These are phyloP conservation scores for Agaricus bisporus DNA, from an alignment of 768 basidiomycete genomes.

Conservation along the genomic window DNA sequence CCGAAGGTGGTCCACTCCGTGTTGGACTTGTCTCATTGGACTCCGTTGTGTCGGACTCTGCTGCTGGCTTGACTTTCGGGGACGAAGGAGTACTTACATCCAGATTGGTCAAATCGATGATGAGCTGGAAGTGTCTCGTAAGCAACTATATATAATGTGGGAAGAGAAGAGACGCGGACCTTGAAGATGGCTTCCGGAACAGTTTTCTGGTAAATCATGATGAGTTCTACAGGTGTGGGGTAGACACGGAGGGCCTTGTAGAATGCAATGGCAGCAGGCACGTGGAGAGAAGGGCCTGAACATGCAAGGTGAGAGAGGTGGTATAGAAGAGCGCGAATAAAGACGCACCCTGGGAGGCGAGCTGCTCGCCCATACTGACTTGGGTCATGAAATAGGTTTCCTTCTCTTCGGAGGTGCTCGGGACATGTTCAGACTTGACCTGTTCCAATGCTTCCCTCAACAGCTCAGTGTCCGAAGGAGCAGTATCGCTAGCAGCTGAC, in stretches of 20 bases:
- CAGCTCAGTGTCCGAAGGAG: slow-evolving; percentile 35
- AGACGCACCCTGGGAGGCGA: slow-evolving; percentile 66
- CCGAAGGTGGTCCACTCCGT: slow-evolving; percentile 66
- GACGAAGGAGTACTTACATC: slow-evolving; percentile 74
- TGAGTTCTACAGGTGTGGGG: slow-evolving; percentile 89
- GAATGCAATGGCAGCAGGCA: slow-evolving; percentile 84
- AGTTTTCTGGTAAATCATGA: slow-evolving; percentile 92
- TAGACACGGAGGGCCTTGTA: slow-evolving; percentile 93
- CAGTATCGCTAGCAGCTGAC: slow-evolving; percentile 26
- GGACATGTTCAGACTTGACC: slow-evolving; percentile 64
- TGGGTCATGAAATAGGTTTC: slow-evolving; percentile 92
- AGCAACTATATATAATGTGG: not conserved
- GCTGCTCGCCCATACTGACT: slow-evolving; percentile 81
- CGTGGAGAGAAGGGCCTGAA: slow-evolving; percentile 69
- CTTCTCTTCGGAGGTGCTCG: slow-evolving; percentile 64
- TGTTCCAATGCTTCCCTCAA: slow-evolving; percentile 59
- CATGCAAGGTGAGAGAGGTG: not conserved
- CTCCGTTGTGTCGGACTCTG: slow-evolving; percentile 15
- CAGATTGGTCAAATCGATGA: slow-evolving; percentile 82
- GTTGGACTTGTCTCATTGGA: slow-evolving; percentile 51
- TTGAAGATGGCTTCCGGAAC: slow-evolving; percentile 79
- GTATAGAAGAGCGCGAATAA: not conserved
- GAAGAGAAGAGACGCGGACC: slow-evolving; percentile 28
- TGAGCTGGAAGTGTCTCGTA: slow-evolving; percentile 18
- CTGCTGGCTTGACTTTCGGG: slow-evolving; percentile 18